A percentile compares a stretch with the other conserved stretches of the same genome.
Evolutionary conservation across 2,329 filamentous ascomycete species (phyloP).

Genomic region (Escovopsis sp.): DNA sequence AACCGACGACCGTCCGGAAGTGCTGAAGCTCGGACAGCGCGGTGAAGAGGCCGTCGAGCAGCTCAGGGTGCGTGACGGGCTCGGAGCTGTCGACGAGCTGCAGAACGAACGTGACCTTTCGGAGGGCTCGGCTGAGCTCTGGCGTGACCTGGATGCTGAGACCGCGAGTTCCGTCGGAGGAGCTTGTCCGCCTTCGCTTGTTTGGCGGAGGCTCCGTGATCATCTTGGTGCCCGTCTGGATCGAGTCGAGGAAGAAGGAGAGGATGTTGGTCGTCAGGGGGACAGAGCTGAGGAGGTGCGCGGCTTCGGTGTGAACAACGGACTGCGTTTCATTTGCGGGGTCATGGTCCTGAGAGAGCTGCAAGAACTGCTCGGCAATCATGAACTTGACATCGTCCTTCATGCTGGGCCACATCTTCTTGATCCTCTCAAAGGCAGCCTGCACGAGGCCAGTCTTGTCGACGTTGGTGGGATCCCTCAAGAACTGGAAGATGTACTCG

Average conservation of each 20-base stretch:
- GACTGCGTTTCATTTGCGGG: conserved; percentile 17
- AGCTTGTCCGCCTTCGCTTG: conserved; percentile 68
- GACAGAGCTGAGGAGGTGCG: conserved; percentile 58
- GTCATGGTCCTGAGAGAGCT: conserved; percentile 36
- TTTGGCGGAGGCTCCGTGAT: conserved; percentile 57
- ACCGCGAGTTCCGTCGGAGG: conserved; percentile 48
- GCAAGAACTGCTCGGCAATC: conserved; percentile 48
- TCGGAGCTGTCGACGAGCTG: conserved; percentile 75
- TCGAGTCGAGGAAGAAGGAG: conserved; percentile 54
- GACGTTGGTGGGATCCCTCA: conserved; percentile 26
- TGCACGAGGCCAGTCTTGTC: conserved; percentile 38
- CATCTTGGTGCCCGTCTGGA: conserved; percentile 60
- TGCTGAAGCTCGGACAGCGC: conserved; percentile 78
- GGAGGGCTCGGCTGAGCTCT: conserved; percentile 53
- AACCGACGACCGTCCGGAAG: conserved; percentile 65
- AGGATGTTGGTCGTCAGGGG: conserved; percentile 62
- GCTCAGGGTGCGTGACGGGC: conserved; percentile 57
- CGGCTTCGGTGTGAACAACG: conserved; percentile 42
- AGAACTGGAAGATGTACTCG: conserved; percentile 34
- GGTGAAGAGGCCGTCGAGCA: conserved; percentile 69
- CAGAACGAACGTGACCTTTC: conserved; percentile 71
- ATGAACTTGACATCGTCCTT: conserved; percentile 47
- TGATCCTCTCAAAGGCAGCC: conserved; percentile 54
- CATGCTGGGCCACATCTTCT: conserved; percentile 57
- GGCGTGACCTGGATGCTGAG: conserved; percentile 46